Conservation (phyloP, 78 protist species). For the Emiliania huxleyi region DNA sequence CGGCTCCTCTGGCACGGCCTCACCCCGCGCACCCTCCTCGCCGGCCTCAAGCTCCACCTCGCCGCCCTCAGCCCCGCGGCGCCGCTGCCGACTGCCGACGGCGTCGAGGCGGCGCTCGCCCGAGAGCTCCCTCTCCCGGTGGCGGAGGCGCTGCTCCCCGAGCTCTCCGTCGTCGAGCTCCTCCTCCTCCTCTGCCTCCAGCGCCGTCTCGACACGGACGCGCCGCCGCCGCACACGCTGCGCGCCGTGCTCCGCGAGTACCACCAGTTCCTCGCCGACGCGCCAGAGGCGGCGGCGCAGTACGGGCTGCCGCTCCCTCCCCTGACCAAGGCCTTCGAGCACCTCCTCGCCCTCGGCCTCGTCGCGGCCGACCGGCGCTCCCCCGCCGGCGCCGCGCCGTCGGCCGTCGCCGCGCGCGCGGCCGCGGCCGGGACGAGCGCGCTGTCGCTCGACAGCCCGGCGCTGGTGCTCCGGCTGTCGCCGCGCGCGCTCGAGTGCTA, state of each 20-base stretch:
- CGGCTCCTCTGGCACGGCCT: not conserved
- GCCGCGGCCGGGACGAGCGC: not conserved
- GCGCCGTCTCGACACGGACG: not conserved
- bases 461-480: not conserved
- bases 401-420: not conserved
- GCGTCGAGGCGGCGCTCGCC: not conserved
- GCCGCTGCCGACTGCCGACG: not conserved
- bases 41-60: not conserved
- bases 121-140: not conserved
- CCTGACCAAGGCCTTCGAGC: constrained; percentile 3
- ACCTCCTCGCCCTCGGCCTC: constrained; percentile 6
- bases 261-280: not conserved
- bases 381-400: not conserved
- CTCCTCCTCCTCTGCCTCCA: constrained; percentile 2
- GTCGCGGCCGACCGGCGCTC: not conserved
- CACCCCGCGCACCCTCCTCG: not conserved
- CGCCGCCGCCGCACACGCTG: not conserved
- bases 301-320: not conserved
- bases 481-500: not conserved
- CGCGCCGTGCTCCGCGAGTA: not conserved
- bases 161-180: not conserved
- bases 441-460: not conserved
- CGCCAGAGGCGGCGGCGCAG: not conserved
- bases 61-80: not conserved
- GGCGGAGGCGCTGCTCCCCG: not conserved